Conservation (phyloP, 306 rosid genomes). For the Vicia faba region DNA sequence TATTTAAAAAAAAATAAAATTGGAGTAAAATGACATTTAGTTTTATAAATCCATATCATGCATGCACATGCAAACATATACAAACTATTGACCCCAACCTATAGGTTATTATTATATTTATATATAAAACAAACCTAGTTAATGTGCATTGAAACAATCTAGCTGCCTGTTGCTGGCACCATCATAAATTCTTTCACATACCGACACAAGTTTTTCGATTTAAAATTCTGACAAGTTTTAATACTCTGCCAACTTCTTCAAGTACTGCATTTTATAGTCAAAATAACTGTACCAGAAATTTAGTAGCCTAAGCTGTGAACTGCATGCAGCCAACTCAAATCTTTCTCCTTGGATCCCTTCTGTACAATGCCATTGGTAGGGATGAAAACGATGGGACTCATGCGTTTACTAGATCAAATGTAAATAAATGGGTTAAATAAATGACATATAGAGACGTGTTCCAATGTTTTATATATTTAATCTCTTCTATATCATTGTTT, state of each 20-base stretch:
- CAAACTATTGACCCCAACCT: too few relatives aligned
- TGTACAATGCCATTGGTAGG: background rate
- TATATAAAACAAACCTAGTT: background rate
- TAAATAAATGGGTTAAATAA: background rate
- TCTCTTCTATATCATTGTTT: too few relatives aligned
- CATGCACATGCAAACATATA: too few relatives aligned
- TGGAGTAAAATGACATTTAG: too few relatives aligned
- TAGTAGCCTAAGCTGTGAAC: background rate
- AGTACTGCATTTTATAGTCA: slow-evolving; percentile 1
- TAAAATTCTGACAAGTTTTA: background rate
- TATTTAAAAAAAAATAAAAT: too few relatives aligned
- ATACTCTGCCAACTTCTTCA: background rate
- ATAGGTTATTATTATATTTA: background rate
- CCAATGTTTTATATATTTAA: too few relatives aligned
- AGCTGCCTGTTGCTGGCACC: slow-evolving; percentile 16
- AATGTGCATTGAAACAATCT: background rate
- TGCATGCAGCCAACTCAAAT: background rate
- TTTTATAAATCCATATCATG: too few relatives aligned
- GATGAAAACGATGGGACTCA: background rate
- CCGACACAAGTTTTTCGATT: background rate
- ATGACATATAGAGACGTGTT: too few relatives aligned
- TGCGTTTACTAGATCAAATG: background rate
- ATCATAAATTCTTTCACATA: background rate
- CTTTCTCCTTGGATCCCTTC: slow-evolving; percentile 6
- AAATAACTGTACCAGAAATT: background rate